Evolutionary conservation across 352 stramenopile species (phyloP), one percentile per base, ranked within the genome.

Genomic region (Pythium brassicae): DNA sequence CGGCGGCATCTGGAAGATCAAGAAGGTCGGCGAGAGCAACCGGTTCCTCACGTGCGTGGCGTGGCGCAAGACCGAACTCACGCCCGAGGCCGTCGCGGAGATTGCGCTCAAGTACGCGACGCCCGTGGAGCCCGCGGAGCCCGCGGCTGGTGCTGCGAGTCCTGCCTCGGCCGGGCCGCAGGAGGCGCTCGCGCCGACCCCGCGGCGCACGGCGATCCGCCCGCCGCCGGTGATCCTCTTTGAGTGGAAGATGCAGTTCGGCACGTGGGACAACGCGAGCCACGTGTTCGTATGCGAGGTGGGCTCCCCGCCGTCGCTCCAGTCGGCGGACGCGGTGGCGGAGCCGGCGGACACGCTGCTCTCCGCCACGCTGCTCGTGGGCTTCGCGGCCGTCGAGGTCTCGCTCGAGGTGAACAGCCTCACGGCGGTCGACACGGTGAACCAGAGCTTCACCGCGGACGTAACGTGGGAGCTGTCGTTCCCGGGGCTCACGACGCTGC

Each of bases 231-330:
- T n/a, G n/a, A n/a, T n/a, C n/a, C 19, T 82, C 3, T 86, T 86
- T 42, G 61, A 71, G 11, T 86, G 76, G 76, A 83, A 80, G 50
- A 84, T 86, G 73, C 62, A 80, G 53, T 57, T 81, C 0, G 76
- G 73, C 6, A 65, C 55, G 20, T 86, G 72, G 71, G 66, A 69
- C 4, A 49, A 72, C 53, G 42, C 46, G 17, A 63, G 56, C 11
- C 76, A 83, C 53, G 83, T 73, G 73, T 83, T 86, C 43, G 59
- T 83, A 35, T 72, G 69, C 26, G 63, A 76, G 25, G 48, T 82
- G 15, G 67, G 74, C n/a, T n/a, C n/a, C n/a, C n/a, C n/a, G n/a
- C n/a, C n/a, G 37, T 59, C 65, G 2, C n/a, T n/a, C n/a, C n/a
- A n/a, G n/a, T n/a, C n/a, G n/a, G 53, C 32, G 20, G 27, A 35